Percentiles rank a stretch among this genome's conserved stretches.
Conservation (phyloP, 306 rosid genomes). For the Cucumis cinereus region DNA sequence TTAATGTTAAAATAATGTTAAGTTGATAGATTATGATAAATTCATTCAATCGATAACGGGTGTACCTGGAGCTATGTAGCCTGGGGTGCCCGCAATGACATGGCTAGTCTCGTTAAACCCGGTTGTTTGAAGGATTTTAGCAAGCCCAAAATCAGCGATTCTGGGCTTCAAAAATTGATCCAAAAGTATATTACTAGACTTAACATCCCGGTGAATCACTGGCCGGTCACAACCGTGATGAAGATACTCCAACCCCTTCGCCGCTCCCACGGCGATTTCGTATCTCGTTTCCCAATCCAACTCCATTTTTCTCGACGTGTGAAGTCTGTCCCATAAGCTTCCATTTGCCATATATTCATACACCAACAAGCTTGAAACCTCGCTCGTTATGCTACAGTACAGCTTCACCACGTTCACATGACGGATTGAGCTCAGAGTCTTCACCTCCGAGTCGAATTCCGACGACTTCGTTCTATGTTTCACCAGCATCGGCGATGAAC, state of each 20-base stretch:
- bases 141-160: constrained; percentile 87
- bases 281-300: constrained; percentile 87
- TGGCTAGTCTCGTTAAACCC: constrained; percentile 46
- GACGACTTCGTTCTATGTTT: constrained; percentile 25
- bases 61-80: constrained; percentile 97
- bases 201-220: constrained; percentile 82
- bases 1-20: no score
- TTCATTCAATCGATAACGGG: no score
- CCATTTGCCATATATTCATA: constrained; percentile 83
- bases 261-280: constrained; percentile 73
- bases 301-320: constrained; percentile 43
- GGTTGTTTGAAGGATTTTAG: constrained; percentile 48
- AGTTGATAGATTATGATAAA: no score
- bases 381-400: constrained; percentile 77
- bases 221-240: constrained; percentile 77
- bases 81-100: constrained; percentile 82
- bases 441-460: constrained; percentile 80
- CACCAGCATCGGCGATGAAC: constrained; percentile 40
- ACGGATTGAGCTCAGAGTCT: constrained; percentile 67
- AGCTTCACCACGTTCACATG: constrained; percentile 93
- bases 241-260: constrained; percentile 83
- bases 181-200: constrained; percentile 78
- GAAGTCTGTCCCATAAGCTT: constrained; percentile 83
- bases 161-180: constrained; percentile 83
- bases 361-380: constrained; percentile 81